Evolutionary conservation across 768 basidiomycete genomes (phyloP).

Genomic region (Pleurotus tuber-regium): DNA sequence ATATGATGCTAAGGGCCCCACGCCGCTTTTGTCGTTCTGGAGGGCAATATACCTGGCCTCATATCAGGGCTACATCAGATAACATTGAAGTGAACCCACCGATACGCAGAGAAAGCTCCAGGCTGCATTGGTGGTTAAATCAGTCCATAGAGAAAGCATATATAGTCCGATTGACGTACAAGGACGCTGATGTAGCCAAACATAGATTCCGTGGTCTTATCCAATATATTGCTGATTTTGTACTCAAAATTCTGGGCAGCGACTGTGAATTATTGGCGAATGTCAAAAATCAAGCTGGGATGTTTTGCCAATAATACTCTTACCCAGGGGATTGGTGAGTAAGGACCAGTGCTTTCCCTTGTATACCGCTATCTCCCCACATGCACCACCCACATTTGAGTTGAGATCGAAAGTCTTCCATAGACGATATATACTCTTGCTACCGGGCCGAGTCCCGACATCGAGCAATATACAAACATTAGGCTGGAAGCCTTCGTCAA

Average conservation of each 20-base stretch:
- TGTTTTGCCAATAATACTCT: conserved; percentile 12
- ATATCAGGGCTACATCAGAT: conserved; percentile 8
- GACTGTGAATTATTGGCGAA: conserved; percentile 38
- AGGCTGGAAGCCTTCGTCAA: conserved; percentile 43
- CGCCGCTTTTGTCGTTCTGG: conserved; percentile 78
- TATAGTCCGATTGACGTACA: conserved; percentile 36
- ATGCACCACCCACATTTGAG: conserved; percentile 92
- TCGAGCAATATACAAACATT: conserved; percentile 93
- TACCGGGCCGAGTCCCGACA: conserved; percentile 89
- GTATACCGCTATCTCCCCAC: conserved; percentile 93
- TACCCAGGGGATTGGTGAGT: conserved; percentile 82
- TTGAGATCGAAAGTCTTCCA: conserved; percentile 96
- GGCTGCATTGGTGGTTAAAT: conserved; percentile 41
- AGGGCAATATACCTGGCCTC: conserved; percentile 88
- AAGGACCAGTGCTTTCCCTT: conserved; percentile 88
- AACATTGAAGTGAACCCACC: conserved; percentile 32
- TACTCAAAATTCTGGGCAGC: conserved; percentile 97
- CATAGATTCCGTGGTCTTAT: conserved; percentile 84
- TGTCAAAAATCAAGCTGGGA: not conserved
- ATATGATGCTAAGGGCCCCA: conserved; percentile 91
- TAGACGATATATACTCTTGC: conserved; percentile 86
- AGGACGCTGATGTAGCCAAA: conserved; percentile 97
- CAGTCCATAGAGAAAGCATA: not conserved
- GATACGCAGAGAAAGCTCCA: conserved; percentile 93
- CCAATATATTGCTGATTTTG: conserved; percentile 87